A percentile compares a stretch with the other conserved stretches of the same genome.
Evolutionary conservation across 495 filamentous ascomycete species (phyloP).

Genomic region (Melanomma pulvis-pyrius): DNA sequence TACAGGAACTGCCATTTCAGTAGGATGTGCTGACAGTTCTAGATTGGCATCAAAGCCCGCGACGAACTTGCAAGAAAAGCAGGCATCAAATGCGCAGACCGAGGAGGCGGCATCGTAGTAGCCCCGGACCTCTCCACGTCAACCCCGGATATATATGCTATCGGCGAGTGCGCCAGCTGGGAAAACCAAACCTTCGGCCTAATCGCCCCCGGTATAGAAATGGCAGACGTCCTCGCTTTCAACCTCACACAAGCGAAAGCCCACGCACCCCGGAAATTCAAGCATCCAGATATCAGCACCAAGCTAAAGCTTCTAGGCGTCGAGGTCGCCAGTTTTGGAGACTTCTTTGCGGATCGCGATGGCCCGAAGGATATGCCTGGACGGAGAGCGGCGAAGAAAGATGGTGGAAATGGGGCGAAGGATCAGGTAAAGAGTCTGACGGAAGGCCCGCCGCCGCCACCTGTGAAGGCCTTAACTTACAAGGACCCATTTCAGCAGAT

Average conservation of each 20-base stretch:
- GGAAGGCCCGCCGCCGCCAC: conserved; percentile 56
- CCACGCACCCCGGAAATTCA: conserved; percentile 71
- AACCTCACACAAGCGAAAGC: conserved; percentile 84
- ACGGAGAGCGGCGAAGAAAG: conserved; percentile 43
- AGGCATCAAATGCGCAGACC: conserved; percentile 72
- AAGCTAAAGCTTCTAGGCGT: conserved; percentile 93
- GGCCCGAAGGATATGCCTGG: conserved; percentile 75
- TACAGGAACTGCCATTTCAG: not conserved
- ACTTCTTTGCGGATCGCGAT: conserved; percentile 93
- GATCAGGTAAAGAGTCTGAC: conserved; percentile 54
- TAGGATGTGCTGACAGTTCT: conserved; percentile 12
- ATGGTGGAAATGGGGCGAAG: conserved; percentile 47
- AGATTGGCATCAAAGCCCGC: conserved; percentile 80
- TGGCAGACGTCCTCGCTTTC: conserved; percentile 95
- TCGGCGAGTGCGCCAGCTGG: conserved; percentile 96
- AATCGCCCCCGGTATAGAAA: conserved; percentile 92
- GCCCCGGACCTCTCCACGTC: conserved; percentile 74
- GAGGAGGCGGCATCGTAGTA: conserved; percentile 80
- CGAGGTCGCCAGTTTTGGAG: conserved; percentile 92
- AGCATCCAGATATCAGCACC: conserved; percentile 86
- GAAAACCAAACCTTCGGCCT: conserved; percentile 90
- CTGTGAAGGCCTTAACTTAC: conserved; percentile 86
- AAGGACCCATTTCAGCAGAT: conserved; percentile 92
- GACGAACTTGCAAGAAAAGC: conserved; percentile 75
- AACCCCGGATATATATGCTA: conserved; percentile 76